Conservation (phyloP, 1,284 basidiomycete genomes). For the Rhizoctonia solani region DNA sequence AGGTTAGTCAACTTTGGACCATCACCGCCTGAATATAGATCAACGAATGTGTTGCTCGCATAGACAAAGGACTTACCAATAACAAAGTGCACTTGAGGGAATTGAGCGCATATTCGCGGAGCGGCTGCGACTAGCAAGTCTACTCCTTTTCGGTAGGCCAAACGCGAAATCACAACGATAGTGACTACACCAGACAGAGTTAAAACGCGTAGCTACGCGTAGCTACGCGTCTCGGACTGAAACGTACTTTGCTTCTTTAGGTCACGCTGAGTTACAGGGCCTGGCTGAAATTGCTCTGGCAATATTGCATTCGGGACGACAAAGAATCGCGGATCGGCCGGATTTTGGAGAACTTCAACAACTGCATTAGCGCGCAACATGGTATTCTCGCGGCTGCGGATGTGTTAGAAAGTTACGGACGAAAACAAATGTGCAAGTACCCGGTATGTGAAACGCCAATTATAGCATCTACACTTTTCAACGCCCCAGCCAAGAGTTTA, state of each 20-base stretch:
- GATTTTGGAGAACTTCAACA: slow-evolving; percentile 54
- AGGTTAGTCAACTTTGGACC: slow-evolving; percentile 96
- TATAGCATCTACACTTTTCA: slow-evolving; percentile 90
- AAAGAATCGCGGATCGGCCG: slow-evolving; percentile 63
- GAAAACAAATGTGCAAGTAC: slow-evolving; percentile 52
- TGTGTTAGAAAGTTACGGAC: background rate
- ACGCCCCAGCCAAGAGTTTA: slow-evolving; percentile 84
- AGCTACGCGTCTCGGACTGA: background rate
- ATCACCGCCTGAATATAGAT: slow-evolving; percentile 69
- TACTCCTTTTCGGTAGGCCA: slow-evolving; percentile 96
- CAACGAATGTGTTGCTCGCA: background rate
- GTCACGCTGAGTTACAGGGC: background rate
- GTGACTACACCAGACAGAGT: slow-evolving; percentile 64
- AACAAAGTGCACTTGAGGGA: slow-evolving; percentile 85
- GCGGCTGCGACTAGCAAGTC: slow-evolving; percentile 93
- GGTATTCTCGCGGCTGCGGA: slow-evolving; percentile 85
- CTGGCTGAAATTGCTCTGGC: slow-evolving; percentile 81
- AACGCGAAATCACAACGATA: slow-evolving; percentile 91
- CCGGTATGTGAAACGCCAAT: slow-evolving; percentile 98
- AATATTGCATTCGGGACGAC: slow-evolving; percentile 97
- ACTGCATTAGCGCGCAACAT: slow-evolving; percentile 69
- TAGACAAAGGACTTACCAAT: slow-evolving; percentile 61
- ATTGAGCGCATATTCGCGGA: slow-evolving; percentile 82
- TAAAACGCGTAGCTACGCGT: too few relatives aligned
- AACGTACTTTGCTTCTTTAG: slow-evolving; percentile 15